A percentile compares a stretch with the other conserved stretches of the same genome.
phyloP scores from a whole-genome alignment of 208 protist species.

The Sergeia podlipaevii region DNA sequence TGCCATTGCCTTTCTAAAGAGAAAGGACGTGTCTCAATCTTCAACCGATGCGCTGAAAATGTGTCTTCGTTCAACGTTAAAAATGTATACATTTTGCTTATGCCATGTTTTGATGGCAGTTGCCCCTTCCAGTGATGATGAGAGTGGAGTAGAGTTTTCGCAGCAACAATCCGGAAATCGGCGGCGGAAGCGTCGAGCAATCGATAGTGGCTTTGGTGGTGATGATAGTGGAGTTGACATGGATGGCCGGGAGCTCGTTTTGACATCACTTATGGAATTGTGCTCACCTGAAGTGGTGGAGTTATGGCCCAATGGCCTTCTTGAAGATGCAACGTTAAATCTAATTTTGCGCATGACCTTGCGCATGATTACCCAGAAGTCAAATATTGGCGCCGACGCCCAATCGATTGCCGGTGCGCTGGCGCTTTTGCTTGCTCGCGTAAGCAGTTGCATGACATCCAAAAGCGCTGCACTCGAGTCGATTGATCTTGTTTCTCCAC shows the following conservation, averaged over 20 bases:
- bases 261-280: slow-evolving; percentile 76
- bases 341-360: slow-evolving; percentile 62
- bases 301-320: slow-evolving; percentile 44
- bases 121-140: slow-evolving; percentile 50
- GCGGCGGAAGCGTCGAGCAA: slow-evolving; percentile 23
- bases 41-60: too few relatives aligned
- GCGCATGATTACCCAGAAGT: slow-evolving; percentile 84
- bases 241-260: slow-evolving; percentile 80
- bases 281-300: slow-evolving; percentile 53
- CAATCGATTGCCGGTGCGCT: slow-evolving; percentile 69
- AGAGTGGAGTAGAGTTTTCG: slow-evolving; percentile 13
- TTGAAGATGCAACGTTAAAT: slow-evolving; percentile 66
- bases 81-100: slow-evolving; percentile 82
- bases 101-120: slow-evolving; percentile 65
- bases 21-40: too few relatives aligned
- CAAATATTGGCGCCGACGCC: slow-evolving; percentile 69
- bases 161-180: slow-evolving; percentile 12
- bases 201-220: slow-evolving; percentile 70
- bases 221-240: slow-evolving; percentile 86
- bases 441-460: slow-evolving; percentile 39
- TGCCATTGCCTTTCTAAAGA: slow-evolving; percentile 54
- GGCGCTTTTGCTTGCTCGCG: slow-evolving; percentile 60
- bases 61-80: slow-evolving; percentile 78
- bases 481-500: slow-evolving; percentile 68
- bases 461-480: too few relatives aligned